Percentiles rank a stretch among this genome's conserved stretches.
Conservation (phyloP, 2,329 filamentous ascomycete species). For the Xylaria sp. region DNA sequence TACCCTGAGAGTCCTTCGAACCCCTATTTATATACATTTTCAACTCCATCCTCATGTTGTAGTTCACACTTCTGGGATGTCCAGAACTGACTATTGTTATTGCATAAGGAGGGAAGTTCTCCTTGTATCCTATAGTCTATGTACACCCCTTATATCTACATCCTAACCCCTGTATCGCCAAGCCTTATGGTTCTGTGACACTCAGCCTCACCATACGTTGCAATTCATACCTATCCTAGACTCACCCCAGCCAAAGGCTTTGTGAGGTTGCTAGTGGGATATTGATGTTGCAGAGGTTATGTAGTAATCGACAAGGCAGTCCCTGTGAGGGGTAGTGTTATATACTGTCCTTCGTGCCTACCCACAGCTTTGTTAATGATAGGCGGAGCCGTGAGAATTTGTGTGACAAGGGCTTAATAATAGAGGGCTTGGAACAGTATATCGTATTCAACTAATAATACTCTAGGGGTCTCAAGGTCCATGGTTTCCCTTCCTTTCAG, state of each 20-base stretch:
- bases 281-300: too few species aligned
- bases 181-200: slow-evolving; percentile 2
- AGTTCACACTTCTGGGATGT: neutral
- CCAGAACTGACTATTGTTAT: slow-evolving; percentile 2
- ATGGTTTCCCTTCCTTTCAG: too few species aligned
- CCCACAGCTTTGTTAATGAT: neutral
- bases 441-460: too few species aligned
- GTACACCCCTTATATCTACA: neutral
- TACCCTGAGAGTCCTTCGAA: neutral
- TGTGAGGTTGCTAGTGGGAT: neutral
- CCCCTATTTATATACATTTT: slow-evolving; percentile 7
- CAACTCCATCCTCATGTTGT: slow-evolving; percentile 1
- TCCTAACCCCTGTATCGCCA: neutral
- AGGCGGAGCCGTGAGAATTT: slow-evolving; percentile 3
- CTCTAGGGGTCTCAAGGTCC: too few species aligned
- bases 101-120: slow-evolving; percentile 4
- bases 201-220: slow-evolving; percentile 2
- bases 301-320: too few species aligned
- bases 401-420: too few species aligned
- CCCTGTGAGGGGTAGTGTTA: too few species aligned
- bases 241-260: neutral
- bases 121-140: slow-evolving; percentile 4
- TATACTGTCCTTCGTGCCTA: too few species aligned
- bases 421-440: too few species aligned
- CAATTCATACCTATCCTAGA: slow-evolving; percentile 1